Conservation (phyloP, 768 basidiomycete species). For the Psilocybe azurescens region DNA sequence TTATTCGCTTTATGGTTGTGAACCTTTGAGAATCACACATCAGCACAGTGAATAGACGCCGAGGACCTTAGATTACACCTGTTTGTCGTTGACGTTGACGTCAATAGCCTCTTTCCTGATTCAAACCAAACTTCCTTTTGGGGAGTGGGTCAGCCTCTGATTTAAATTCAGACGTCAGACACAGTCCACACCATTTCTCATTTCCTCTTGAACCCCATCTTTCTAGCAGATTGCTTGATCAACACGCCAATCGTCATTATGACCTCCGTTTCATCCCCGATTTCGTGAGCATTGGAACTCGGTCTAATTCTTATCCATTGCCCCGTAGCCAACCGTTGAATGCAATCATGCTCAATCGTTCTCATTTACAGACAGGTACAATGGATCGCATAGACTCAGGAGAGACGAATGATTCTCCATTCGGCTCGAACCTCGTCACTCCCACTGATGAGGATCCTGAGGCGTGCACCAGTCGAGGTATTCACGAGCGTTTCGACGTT, state of each 20-base stretch:
- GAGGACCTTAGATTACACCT: not conserved
- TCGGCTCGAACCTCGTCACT: slow-evolving; percentile 45
- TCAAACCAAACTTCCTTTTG: slow-evolving; percentile 8
- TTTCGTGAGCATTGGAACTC: slow-evolving; percentile 1
- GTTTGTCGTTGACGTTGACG: not conserved
- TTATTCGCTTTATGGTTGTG: too few species aligned
- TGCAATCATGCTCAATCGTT: not conserved
- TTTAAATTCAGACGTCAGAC: not conserved
- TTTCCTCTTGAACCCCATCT: not conserved
- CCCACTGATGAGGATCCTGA: slow-evolving; percentile 40
- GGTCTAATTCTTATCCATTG: not conserved
- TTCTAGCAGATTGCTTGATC: not conserved
- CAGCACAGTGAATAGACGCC: not conserved
- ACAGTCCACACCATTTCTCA: not conserved
- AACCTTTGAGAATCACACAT: too few species aligned
- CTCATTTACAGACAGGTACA: not conserved
- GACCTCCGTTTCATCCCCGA: not conserved
- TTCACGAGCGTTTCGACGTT: slow-evolving; percentile 23
- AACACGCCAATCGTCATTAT: not conserved
- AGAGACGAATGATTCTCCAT: slow-evolving; percentile 47
- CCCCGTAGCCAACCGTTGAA: not conserved
- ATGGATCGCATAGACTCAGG: slow-evolving; percentile 33
- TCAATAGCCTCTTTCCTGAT: not conserved
- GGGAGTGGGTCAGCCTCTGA: not conserved
- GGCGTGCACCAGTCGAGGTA: slow-evolving; percentile 17